A percentile compares a stretch with the other conserved stretches of the same genome.
Conservation (phyloP, 495 filamentous ascomycete species). For the Podospora tetraspora region DNA sequence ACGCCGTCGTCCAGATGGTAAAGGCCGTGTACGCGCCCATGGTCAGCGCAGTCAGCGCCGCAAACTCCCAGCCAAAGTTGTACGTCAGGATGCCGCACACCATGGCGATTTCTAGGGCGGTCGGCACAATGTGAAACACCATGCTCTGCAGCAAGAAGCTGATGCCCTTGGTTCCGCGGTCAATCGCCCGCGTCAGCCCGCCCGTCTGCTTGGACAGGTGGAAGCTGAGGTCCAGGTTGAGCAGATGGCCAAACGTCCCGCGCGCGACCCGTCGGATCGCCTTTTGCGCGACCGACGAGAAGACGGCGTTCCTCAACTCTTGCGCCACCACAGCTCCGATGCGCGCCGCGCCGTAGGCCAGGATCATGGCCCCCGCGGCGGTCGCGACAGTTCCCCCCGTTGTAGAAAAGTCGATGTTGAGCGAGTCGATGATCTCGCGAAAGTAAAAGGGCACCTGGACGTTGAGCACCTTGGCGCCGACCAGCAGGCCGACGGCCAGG, state of each 20-base stretch:
- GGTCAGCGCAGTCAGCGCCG: constrained; percentile 80
- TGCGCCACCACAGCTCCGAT: constrained; percentile 84
- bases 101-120: constrained; percentile 86
- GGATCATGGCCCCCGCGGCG: constrained; percentile 83
- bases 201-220: constrained; percentile 92
- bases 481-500: constrained; percentile 69
- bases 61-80: constrained; percentile 88
- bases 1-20: constrained; percentile 90
- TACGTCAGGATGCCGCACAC: constrained; percentile 93
- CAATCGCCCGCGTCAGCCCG: constrained; percentile 88
- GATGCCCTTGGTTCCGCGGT: constrained; percentile 95
- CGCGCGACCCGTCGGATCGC: constrained; percentile 86
- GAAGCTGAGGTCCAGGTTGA: constrained; percentile 87
- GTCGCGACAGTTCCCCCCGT: constrained; percentile 81
- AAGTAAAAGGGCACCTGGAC: constrained; percentile 99
- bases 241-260: constrained; percentile 86
- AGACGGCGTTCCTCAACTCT: constrained; percentile 90
- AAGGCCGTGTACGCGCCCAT: constrained; percentile 94
- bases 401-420: constrained; percentile 88
- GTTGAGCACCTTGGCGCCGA: constrained; percentile 92
- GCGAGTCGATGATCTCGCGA: constrained; percentile 91
- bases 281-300: constrained; percentile 94
- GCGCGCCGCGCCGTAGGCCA: constrained; percentile 84
- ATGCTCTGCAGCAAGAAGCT: constrained; percentile 94
- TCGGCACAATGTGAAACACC: constrained; percentile 96